Evolutionary conservation across 2,329 filamentous ascomycete species (phyloP).

Genomic region (Fusarium guadeloupense): DNA sequence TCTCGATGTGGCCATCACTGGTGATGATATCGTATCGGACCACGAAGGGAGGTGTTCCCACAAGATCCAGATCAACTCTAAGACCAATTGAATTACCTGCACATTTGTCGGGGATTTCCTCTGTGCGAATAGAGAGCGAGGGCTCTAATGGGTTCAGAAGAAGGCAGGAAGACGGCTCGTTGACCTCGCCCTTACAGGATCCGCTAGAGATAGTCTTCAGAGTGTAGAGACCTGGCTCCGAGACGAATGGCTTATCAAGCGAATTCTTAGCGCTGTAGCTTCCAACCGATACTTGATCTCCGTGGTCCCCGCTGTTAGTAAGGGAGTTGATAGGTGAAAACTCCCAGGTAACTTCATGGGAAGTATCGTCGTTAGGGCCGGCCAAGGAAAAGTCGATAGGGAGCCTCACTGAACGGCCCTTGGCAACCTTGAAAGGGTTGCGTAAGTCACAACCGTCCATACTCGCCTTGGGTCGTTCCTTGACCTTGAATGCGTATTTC

Average conservation of each 20-base stretch:
- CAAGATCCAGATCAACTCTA: conserved; percentile 86
- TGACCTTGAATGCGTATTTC: conserved; percentile 82
- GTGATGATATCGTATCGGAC: conserved; percentile 79
- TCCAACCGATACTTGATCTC: conserved; percentile 65
- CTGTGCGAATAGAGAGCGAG: conserved; percentile 74
- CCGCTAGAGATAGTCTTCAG: conserved; percentile 81
- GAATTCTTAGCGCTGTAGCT: conserved; percentile 69
- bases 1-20: conserved; percentile 62
- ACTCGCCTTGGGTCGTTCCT: conserved; percentile 81
- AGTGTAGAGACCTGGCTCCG: conserved; percentile 85
- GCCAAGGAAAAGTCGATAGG: conserved; percentile 76
- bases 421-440: conserved; percentile 83
- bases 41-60: conserved; percentile 91
- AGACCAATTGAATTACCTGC: conserved; percentile 93
- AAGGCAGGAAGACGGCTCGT: conserved; percentile 93
- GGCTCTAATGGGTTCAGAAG: conserved; percentile 92
- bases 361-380: conserved; percentile 66
- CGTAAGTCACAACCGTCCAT: conserved; percentile 81
- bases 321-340: conserved; percentile 81
- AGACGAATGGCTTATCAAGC: conserved; percentile 72
- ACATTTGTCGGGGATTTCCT: conserved; percentile 93
- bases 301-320: conserved; percentile 75
- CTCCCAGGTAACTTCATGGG: conserved; percentile 80
- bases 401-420: conserved; percentile 72
- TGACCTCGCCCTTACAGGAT: conserved; percentile 85